A percentile compares a stretch with the other conserved stretches of the same genome.
Conservation (phyloP, 2,329 filamentous ascomycete genomes). For the Curvularia verruculosa region DNA sequence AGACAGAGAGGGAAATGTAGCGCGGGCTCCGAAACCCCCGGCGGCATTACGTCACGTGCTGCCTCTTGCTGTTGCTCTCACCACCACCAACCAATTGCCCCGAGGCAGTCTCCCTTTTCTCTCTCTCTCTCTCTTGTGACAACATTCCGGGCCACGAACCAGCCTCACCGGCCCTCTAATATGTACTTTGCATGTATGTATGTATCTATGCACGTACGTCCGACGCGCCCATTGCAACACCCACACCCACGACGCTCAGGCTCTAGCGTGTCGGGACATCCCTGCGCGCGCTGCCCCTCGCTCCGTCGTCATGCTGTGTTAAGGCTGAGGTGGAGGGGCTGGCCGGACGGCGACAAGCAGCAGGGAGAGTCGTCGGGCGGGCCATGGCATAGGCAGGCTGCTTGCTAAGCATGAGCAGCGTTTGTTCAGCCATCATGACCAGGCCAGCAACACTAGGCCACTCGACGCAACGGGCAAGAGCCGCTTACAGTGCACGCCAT, state of each 20-base stretch:
- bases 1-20: too few relatives aligned
- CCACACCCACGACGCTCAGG: not conserved
- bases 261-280: conserved; percentile 18
- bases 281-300: conserved; percentile 23
- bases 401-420: conserved; percentile 14
- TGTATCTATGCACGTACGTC: too few relatives aligned
- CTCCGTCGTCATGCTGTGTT: conserved; percentile 23
- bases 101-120: too few relatives aligned
- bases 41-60: not conserved
- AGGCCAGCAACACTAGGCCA: conserved; percentile 7
- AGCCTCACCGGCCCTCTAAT: conserved; percentile 4
- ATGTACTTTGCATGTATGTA: too few relatives aligned
- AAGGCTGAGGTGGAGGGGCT: conserved; percentile 28
- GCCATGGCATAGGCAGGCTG: not conserved
- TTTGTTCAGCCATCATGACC: conserved; percentile 13
- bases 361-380: not conserved
- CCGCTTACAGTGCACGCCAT: conserved; percentile 12
- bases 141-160: too few relatives aligned
- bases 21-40: conserved; percentile 6
- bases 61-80: too few relatives aligned
- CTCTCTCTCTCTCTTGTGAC: too few relatives aligned
- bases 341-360: not conserved
- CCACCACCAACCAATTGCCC: not conserved
- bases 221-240: not conserved
- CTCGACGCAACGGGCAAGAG: conserved; percentile 22